Conservation (phyloP, 73 alveolate genomes). For the Paramecium sexaurelia region DNA sequence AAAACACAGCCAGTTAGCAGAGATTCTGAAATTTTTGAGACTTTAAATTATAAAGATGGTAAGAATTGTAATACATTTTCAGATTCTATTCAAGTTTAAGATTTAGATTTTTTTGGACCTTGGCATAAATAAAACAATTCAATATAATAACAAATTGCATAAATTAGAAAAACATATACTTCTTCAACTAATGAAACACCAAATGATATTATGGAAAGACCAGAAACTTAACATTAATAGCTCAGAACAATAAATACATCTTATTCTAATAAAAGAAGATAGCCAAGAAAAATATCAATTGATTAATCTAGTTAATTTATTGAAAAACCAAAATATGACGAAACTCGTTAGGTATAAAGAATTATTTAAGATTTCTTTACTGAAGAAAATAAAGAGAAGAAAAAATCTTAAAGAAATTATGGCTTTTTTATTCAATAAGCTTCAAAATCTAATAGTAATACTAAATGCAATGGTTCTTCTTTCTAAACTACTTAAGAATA, state of each 20-base stretch:
- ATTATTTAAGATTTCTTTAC: neutral
- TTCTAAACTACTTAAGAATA: neutral
- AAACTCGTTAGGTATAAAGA: neutral
- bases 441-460: neutral
- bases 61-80: neutral
- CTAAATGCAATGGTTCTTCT: neutral
- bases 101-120: slow-evolving; percentile 2
- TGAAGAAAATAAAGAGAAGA: neutral
- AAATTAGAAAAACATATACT: neutral
- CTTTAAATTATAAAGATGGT: neutral
- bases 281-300: neutral
- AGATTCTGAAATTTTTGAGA: neutral
- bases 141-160: neutral
- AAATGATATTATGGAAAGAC: neutral
- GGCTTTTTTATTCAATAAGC: neutral
- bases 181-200: neutral
- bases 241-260: neutral
- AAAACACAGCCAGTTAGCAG: neutral
- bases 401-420: neutral
- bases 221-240: neutral
- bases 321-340: slow-evolving; percentile 17
- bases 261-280: neutral
- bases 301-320: neutral
- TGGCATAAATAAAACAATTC: slow-evolving; percentile 28
- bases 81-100: neutral